Evolutionary conservation across 73 alveolate genomes (phyloP).

Genomic region (Effrenium voratum): DNA sequence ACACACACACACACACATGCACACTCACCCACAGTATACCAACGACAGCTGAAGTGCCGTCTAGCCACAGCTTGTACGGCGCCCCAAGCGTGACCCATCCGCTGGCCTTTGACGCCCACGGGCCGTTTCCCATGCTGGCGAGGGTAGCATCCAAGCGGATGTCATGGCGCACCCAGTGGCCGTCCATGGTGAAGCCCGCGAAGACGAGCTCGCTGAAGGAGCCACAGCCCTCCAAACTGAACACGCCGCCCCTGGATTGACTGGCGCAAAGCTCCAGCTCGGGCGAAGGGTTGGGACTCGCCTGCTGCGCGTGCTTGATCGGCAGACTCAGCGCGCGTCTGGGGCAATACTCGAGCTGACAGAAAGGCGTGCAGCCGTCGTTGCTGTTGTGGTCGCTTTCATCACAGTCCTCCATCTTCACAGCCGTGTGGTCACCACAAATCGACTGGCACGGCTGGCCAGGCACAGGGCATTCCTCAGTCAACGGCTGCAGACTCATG

Average conservation of each 20-base stretch:
- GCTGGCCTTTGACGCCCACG: background rate
- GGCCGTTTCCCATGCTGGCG: background rate
- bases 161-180: background rate
- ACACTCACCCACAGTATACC: too few relatives aligned
- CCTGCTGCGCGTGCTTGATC: background rate
- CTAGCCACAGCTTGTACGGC: background rate
- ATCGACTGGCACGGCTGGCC: too few relatives aligned
- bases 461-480: too few relatives aligned
- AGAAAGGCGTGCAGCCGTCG: background rate
- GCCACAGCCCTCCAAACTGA: background rate
- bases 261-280: background rate
- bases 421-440: conserved; percentile 6
- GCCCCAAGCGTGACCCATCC: background rate
- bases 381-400: background rate
- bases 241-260: background rate
- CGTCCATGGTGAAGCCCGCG: background rate
- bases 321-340: background rate
- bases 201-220: background rate
- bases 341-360: background rate
- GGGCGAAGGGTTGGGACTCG: background rate
- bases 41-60: too few relatives aligned
- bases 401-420: background rate
- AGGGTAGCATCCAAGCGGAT: background rate
- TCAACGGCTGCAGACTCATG: too few relatives aligned
- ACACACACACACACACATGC: too few relatives aligned